Evolutionary conservation across 2,329 filamentous ascomycete genomes (phyloP), one percentile per base, ranked within the genome.

Genomic region (Podosphaera xanthii): DNA sequence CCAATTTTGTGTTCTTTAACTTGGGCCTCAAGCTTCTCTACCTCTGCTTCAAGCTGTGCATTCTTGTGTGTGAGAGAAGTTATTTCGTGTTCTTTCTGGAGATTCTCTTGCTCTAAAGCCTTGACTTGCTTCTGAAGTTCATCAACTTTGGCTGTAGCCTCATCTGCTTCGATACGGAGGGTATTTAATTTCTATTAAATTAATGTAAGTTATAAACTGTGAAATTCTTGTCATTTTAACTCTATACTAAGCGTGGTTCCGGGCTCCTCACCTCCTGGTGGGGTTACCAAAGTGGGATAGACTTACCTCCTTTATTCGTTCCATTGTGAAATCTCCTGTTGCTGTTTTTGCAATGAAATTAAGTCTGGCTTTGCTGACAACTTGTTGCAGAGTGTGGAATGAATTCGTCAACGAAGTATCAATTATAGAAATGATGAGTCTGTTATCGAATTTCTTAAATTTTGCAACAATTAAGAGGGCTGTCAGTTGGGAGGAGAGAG

Each of bases 81-180:
- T 73, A 97, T 94, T 73, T 97, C 91, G 75, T 97, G 90, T 77
- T 97, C 92, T 78, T 97, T 97, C 71, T 85, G 79, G 63, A 95
- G 79, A 73, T 89, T 95, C 77, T 97, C 91, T 74, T 95, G 86
- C 76, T 98, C 90, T 64, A 97, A 80, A 59, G 75, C 73, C 80
- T 96, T 97, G 76, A 96, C 80, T 76, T 87, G 90, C 68, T 74
- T 65, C 76, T 92, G 83, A 66, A 94, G 81, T 75, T 97, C 91
- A 71, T 96, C 87, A 64, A 84, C 84, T 76, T 91, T 86, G 71
- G 77, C 75, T 64, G 82, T 75, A 64, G 87, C 83, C 71, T 92
- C 86, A 70, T 97, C 92, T 69, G 88, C 86, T 80, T 97, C 88
- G 74, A 91, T 76, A 72, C 91, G 90, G 77, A 98, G 88, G 73